Base-by-base conservation (phyloP, 805 yeast genomes). In the Cyberlindnera suaveolens region DNA sequence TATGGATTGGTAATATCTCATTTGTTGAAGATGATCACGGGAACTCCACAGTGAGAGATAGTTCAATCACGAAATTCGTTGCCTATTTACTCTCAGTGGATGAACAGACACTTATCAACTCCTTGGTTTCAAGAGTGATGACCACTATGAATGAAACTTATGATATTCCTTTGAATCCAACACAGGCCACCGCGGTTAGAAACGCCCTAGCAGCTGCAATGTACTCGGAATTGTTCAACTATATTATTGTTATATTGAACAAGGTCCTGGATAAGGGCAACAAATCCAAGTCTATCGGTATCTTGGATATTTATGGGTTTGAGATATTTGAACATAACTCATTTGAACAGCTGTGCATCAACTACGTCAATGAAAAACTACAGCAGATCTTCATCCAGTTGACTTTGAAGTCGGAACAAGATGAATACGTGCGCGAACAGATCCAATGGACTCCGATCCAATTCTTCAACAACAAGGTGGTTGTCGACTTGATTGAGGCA, bases 381-480 rank as follows among this genome's bases (percentile, higher is more conserved):
- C 97, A 90, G 68, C 99, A 91, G 63, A 93, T 91, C 60, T 93
- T 93, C 58, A 93, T 93, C 62, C 96, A 93, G 64, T 74, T 93
- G 58, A 93, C 99, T 3, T 74, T 93, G 58, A 93, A 93, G 66
- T 85, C 97, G 0, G 99, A 93, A 67, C 99, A 93, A 69, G 99
- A 93, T 51, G 98, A 93, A 61, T 93, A 93, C 58, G 93, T 88
- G 31, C 83, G 85, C 53, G 99, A 93, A 65, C 85, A 88, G 65
- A 93, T 93, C 62, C 77, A 87, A 63, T 93, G 99, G 99, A 87
- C 96, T 11, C 98, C 98, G 18, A 93, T 93, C 58, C 85, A 93
- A 50, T 93, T 89, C 65, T 93, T 93, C 70, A 93, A 93, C 66
- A 93, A 93, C 67, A 82, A 91, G 66, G 83, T 93, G 52, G 99